Evolutionary conservation across 1,139 yeast species (phyloP).

Genomic region (Petasospora fabianii): DNA sequence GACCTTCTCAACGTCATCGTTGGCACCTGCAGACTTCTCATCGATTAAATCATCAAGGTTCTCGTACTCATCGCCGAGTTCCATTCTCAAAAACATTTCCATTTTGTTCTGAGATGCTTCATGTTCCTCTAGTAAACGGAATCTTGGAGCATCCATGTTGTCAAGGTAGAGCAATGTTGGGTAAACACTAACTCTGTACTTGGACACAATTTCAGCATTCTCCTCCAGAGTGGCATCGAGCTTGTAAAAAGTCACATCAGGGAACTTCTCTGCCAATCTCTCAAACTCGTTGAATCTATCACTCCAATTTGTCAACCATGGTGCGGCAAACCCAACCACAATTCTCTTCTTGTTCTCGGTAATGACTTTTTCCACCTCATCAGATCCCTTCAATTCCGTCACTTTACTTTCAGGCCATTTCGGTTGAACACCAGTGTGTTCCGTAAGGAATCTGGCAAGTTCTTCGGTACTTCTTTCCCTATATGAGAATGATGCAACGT

Average conservation of each 20-base stretch:
- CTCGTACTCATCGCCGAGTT: constrained; percentile 18
- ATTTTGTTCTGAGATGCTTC: constrained; percentile 14
- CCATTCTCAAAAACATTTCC: constrained; percentile 14
- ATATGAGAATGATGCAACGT: constrained; percentile 16
- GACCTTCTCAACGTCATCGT: constrained; percentile 3
- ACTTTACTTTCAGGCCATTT: constrained; percentile 19
- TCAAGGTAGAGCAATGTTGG: constrained; percentile 22
- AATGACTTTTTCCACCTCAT: constrained; percentile 7
- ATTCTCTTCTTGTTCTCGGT: constrained; percentile 6
- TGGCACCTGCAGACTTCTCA: constrained; percentile 9
- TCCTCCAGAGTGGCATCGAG: constrained; percentile 18
- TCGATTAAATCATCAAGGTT: constrained; percentile 11
- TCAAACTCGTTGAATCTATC: constrained; percentile 21
- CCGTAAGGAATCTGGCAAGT: constrained; percentile 20
- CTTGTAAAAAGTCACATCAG: constrained; percentile 15
- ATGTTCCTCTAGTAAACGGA: constrained; percentile 13
- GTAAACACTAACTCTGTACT: constrained; percentile 18
- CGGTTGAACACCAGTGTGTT: constrained; percentile 22
- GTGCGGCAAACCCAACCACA: constrained; percentile 20
- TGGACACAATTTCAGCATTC: constrained; percentile 17
- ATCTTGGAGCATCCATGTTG: constrained; percentile 5
- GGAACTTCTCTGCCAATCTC: constrained; percentile 13
- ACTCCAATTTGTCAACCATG: constrained; percentile 25
- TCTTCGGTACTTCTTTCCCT: constrained; percentile 21
- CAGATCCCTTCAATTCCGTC: background rate